Base-by-base conservation (phyloP, 2,329 filamentous ascomycete genomes). In the Ophioceras dolichostomum region DNA sequence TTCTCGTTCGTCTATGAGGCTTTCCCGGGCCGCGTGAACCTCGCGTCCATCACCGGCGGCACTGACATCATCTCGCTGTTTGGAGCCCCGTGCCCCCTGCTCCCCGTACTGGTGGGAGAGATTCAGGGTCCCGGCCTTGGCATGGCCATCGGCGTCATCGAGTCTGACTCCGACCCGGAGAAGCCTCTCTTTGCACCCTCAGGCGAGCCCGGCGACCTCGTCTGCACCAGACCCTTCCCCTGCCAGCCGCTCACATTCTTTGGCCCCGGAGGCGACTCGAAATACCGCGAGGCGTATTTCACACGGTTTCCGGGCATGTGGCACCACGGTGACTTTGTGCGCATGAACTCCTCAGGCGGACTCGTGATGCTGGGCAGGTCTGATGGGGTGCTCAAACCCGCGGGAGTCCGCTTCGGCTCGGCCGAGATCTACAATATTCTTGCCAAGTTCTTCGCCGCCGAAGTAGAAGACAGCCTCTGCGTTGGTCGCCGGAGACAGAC, bases 341-440 rank as follows among this genome's bases (percentile, higher is more conserved):
- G 68, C 29, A 69, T 78, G 7, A 71, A 76, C 0, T 51, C 61
- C 13, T 91, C 84, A 0, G 79, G 84, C 10, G 85, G 87, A 0
- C 62, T 96, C 9, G 69, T 86, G 46, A 96, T 96, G 89, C 71
- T 96, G 0, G 89, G 91, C 3, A 74, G 89, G 19, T 91, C 83
- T 36, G 89, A 98, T 49, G 91, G 91, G 4, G 84, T 96, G 5
- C 63, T 98, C 12, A 98, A 98, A 55, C 91, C 91, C 0, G 76
- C 81, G 0, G 91, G 91, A 3, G 86, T 98, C 14, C 70, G 89
- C 0, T 96, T 98, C 52, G 89, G 89, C 4, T 87, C 79, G 22
- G 87, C 89, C 1, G 91, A 98, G 64, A 94, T 98, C 16, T 96
- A 96, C 60, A 95, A 94, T 54, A 69, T 95, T n/a, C 63, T 96